Base-by-base conservation (phyloP, 108 stramenopile genomes). In the Poteriospumella lacustris region DNA sequence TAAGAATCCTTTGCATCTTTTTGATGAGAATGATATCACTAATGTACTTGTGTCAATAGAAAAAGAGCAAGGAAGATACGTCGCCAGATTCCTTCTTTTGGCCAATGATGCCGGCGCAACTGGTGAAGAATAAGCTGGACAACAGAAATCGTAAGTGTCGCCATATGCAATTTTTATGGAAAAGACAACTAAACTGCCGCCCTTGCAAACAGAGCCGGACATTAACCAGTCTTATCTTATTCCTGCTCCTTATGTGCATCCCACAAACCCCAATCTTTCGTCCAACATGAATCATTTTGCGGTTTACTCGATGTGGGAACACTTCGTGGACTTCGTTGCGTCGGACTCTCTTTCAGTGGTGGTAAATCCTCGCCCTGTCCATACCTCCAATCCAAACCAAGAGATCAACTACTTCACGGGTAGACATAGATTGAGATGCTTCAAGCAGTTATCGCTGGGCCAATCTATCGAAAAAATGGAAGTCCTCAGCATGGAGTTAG, bases 281-380 rank as follows among this genome's bases (percentile, higher is more conserved):
- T 19, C 15, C 24, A 24, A 24, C 15, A 56, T 56, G 15, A 64
- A 64, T 24, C 33, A 64, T 24, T 34, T 3, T 19, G 60, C 60
- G 3, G 31, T 64, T 24, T 64, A 12, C 31, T 64, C 60, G 9
- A 64, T 64, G 60, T 64, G 60, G 60, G 31, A 64, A 5, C 60
- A 64, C 31, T 64, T 64, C 31, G 3, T 64, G 15, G 60, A 64
- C 31, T 31, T 64, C n/a, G n/a, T n/a, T n/a, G n/a, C n/a, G n/a
- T n/a, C n/a, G n/a, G n/a, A n/a, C n/a, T n/a, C n/a, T n/a, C n/a
- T n/a, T n/a, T n/a, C n/a, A n/a, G n/a, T n/a, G n/a, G n/a, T n/a
- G n/a, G n/a, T n/a, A n/a, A n/a, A n/a, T n/a, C n/a, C n/a, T n/a
- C n/a, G n/a, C n/a, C n/a, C n/a, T n/a, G n/a, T n/a, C n/a, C n/a